phyloP scores from a whole-genome alignment of 495 filamentous ascomycete genomes.

The Bombardia bombarda region DNA sequence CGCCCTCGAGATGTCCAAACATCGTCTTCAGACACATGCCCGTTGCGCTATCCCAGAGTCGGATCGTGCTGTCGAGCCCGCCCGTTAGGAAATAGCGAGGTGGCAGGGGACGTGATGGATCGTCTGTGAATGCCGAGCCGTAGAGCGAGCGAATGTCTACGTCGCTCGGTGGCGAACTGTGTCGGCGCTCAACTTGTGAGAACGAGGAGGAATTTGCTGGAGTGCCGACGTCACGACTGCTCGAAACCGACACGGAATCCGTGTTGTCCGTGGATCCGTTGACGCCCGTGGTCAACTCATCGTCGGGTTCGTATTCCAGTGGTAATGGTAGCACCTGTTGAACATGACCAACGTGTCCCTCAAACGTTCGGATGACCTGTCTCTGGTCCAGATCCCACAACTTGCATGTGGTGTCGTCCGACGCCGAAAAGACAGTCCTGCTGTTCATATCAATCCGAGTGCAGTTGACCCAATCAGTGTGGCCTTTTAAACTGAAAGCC shows the following conservation, averaged over 20 bases:
- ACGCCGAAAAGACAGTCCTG: constrained; percentile 82
- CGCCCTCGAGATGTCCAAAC: constrained; percentile 92
- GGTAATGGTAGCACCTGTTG: constrained; percentile 82
- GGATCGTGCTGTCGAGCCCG: constrained; percentile 82
- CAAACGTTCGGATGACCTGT: constrained; percentile 67
- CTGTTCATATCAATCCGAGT: constrained; percentile 75
- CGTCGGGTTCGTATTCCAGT: constrained; percentile 80
- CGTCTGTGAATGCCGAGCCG: constrained; percentile 47
- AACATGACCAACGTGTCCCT: constrained; percentile 93
- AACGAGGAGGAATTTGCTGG: constrained; percentile 18
- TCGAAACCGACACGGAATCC: constrained; percentile 40
- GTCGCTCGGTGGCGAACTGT: constrained; percentile 17
- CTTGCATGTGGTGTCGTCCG: constrained; percentile 83
- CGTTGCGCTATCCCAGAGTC: constrained; percentile 83
- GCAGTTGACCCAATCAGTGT: constrained; percentile 90
- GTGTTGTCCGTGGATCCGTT: constrained; percentile 47
- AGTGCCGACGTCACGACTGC: constrained; percentile 29
- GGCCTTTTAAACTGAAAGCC: constrained; percentile 68
- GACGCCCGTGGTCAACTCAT: constrained; percentile 36
- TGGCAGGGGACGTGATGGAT: constrained; percentile 56
- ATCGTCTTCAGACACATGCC: constrained; percentile 80
- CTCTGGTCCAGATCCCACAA: constrained; percentile 68
- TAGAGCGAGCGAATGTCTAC: constrained; percentile 43
- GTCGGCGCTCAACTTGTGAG: constrained; percentile 8
- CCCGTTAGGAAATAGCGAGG: constrained; percentile 88